phyloP scores from a whole-genome alignment of 176 grass and related monocot genomes.

The Oryza australiensis region DNA sequence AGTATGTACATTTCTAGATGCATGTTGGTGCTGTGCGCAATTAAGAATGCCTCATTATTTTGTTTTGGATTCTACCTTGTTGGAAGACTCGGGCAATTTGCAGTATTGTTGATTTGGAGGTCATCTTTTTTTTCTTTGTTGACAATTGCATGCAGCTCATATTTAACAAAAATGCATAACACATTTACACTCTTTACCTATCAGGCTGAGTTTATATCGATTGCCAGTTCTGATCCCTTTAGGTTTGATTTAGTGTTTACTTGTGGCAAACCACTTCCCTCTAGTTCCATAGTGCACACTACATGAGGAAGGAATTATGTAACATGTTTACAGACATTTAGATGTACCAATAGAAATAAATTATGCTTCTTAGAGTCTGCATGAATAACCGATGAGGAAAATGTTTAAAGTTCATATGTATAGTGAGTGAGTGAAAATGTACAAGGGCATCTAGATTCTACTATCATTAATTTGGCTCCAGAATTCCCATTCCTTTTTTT shows the following conservation, averaged over 20 bases:
- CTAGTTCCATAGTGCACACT: not conserved
- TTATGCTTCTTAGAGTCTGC: not conserved
- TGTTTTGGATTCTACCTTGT: not conserved
- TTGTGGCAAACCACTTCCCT: not conserved
- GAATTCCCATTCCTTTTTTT: not conserved
- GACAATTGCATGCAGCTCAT: constrained; percentile 1
- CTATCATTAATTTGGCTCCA: not conserved
- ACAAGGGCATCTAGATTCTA: constrained; percentile 6
- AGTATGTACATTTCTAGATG: not conserved
- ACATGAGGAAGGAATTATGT: not conserved
- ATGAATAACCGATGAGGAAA: not conserved
- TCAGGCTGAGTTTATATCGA: not conserved
- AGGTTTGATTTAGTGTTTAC: not conserved
- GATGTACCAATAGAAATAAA: not conserved
- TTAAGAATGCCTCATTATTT: not conserved
- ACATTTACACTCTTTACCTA: not conserved
- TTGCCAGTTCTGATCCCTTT: not conserved
- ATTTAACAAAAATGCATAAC: not conserved
- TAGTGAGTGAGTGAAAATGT: not conserved
- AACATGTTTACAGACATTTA: not conserved
- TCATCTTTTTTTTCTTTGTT: constrained; percentile 1
- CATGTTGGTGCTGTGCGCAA: not conserved
- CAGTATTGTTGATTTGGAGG: not conserved
- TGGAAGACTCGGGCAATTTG: not conserved
- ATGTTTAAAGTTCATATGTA: not conserved